These are phyloP conservation scores for Ramaria rubella DNA, from an alignment of 768 basidiomycete genomes.

Conservation along the genomic window DNA sequence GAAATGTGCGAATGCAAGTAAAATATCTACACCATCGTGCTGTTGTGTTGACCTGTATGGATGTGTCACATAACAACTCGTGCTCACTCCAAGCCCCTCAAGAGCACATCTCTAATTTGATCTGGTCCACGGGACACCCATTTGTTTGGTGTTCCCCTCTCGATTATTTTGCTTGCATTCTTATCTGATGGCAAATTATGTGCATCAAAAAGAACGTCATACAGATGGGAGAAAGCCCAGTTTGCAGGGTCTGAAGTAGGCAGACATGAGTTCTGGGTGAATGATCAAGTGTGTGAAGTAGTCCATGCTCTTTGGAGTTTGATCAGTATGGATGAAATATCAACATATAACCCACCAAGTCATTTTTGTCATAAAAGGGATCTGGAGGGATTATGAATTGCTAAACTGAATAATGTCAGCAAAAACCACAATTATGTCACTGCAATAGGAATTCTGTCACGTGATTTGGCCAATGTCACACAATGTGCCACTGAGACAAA, in stretches of 20 bases:
- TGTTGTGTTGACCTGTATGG: not conserved
- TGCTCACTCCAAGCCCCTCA: not conserved
- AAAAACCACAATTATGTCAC: no score
- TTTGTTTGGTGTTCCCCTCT: slow-evolving; percentile 45
- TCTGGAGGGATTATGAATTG: no score
- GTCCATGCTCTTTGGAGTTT: slow-evolving; percentile 60
- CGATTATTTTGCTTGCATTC: slow-evolving; percentile 18
- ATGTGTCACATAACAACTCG: no score
- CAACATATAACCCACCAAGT: no score
- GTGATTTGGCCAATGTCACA: no score
- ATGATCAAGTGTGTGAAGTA: slow-evolving; percentile 68
- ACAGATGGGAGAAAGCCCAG: slow-evolving; percentile 57
- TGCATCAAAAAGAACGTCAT: slow-evolving; percentile 47
- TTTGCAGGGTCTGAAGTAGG: slow-evolving; percentile 49
- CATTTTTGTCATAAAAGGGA: no score
- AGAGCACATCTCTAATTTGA: slow-evolving; percentile 30
- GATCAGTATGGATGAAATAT: no score
- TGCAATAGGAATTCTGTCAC: no score
- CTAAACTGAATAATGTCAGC: no score
- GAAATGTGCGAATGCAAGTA: no score
- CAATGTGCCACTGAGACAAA: no score
- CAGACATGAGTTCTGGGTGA: slow-evolving; percentile 47
- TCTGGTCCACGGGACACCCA: slow-evolving; percentile 48
- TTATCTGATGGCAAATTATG: slow-evolving; percentile 15
- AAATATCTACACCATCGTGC: no score